Evolutionary conservation across 805 yeast genomes (phyloP).

Genomic region (Candida methanosorbosa): DNA sequence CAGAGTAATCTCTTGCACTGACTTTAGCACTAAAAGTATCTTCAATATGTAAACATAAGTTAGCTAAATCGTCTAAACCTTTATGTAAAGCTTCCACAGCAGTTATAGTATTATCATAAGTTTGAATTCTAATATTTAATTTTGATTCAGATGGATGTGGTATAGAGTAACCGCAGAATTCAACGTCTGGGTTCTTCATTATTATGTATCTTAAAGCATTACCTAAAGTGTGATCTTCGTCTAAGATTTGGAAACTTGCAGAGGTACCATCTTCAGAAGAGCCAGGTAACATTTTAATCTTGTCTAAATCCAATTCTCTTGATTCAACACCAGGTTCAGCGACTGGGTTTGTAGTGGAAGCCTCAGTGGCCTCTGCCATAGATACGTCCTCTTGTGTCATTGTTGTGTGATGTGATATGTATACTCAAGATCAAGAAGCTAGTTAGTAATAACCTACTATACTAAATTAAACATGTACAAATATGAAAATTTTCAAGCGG

Average conservation of each 20-base stretch:
- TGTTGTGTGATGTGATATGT: not conserved
- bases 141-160: constrained; percentile 96
- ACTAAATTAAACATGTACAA: too few species aligned
- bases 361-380: constrained; percentile 2
- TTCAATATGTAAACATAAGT: constrained; percentile 78
- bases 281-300: constrained; percentile 70
- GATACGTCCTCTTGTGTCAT: constrained; percentile 4
- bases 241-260: constrained; percentile 85
- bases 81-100: constrained; percentile 91
- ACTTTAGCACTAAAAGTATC: constrained; percentile 65
- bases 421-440: too few species aligned
- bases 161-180: constrained; percentile 95
- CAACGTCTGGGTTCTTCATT: constrained; percentile 97
- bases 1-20: constrained; percentile 45
- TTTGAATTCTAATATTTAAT: constrained; percentile 86
- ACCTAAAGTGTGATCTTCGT: constrained; percentile 96
- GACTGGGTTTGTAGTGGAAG: not conserved
- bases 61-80: constrained; percentile 79
- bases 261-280: constrained; percentile 89
- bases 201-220: constrained; percentile 89
- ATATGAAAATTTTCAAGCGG: too few species aligned
- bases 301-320: constrained; percentile 47
- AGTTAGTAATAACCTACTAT: too few species aligned
- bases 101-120: constrained; percentile 65
- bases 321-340: constrained; percentile 10